Evolutionary conservation across 768 basidiomycete genomes (phyloP), one percentile per base, ranked within the genome.

Genomic region (Trichaptum fuscoviolaceum): DNA sequence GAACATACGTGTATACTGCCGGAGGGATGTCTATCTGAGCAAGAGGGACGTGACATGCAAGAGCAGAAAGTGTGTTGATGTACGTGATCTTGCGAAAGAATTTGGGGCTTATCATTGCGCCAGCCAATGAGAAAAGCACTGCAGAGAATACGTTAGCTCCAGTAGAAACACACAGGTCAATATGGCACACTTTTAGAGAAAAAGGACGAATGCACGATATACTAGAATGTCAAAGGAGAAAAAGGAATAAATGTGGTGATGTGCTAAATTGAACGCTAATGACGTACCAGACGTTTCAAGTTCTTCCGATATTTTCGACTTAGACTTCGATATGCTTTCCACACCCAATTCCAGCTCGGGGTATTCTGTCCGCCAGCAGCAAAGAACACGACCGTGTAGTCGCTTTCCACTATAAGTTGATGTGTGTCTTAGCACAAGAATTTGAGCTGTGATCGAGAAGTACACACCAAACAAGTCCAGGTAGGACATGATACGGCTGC

Each of bases 341-440:
- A 95, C 10, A 95, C 84, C 93, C 93, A 95, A 69, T 88, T 91
- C 92, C 92, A 94, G 26, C 84, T 83, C 6, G 93, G 93, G 1
- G 86, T 84, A 76, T 93, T 81, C 68, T 79, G 81, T 7, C 85
- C 85, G 26, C 92, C 93, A 1, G 93, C 90, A 27, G 93, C 91
- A 69, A 95, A 91, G 76, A 94, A 93, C 4, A 94, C 85, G 24
- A 95, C 87, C 2, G 91, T 90, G 71, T 95, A 95, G 77, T 95
- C 93, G 30, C 91, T 88, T 74, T 95, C 92, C 67, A 94, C 93
- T 94, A 69, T 23, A 36, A 58, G n/a, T 62, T 34, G 26, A 35
- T 34, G 63, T 24, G 66, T 30, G 42, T 17, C 63, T 6, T 25
- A 64, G 23, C 5, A 1, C 59, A 24, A 23, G 15, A 34, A 7